A percentile compares a stretch with the other conserved stretches of the same genome.
phyloP scores from a whole-genome alignment of 495 filamentous ascomycete genomes.

The Aspergillus indologenus region DNA sequence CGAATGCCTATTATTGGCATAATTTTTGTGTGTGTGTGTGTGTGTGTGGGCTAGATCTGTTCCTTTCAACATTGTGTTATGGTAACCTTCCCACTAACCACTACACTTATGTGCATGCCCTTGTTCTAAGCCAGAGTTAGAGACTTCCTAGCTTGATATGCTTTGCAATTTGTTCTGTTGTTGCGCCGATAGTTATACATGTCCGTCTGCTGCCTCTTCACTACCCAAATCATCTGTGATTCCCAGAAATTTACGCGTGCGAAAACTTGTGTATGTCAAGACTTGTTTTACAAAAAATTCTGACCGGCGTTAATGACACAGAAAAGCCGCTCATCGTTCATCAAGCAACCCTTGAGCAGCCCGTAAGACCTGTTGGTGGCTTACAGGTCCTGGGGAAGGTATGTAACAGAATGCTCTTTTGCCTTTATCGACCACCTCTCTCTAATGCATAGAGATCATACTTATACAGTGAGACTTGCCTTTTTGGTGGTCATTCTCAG shows the following conservation, averaged over 20 bases:
- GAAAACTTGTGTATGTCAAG: not conserved
- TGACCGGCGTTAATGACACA: not conserved
- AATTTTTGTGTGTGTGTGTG: not conserved
- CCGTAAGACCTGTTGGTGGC: not conserved
- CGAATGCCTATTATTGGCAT: conserved; percentile 3
- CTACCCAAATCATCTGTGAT: not conserved
- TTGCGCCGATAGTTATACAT: not conserved
- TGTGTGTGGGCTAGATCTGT: not conserved
- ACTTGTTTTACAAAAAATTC: not conserved
- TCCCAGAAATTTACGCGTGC: not conserved
- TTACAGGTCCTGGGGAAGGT: not conserved
- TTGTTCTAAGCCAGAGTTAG: not conserved
- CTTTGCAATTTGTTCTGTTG: not conserved
- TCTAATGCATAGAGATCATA: not conserved
- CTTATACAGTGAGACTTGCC: not conserved
- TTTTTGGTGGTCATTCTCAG: not conserved
- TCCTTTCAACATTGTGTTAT: not conserved
- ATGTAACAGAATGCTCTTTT: not conserved
- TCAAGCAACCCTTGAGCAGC: not conserved
- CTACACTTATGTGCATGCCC: not conserved
- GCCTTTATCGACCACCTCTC: not conserved
- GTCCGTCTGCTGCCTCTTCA: not conserved
- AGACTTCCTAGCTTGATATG: not conserved
- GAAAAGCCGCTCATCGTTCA: not conserved
- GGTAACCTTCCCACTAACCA: not conserved